Conservation (phyloP, 768 basidiomycete genomes). For the Collybia sordida region DNA sequence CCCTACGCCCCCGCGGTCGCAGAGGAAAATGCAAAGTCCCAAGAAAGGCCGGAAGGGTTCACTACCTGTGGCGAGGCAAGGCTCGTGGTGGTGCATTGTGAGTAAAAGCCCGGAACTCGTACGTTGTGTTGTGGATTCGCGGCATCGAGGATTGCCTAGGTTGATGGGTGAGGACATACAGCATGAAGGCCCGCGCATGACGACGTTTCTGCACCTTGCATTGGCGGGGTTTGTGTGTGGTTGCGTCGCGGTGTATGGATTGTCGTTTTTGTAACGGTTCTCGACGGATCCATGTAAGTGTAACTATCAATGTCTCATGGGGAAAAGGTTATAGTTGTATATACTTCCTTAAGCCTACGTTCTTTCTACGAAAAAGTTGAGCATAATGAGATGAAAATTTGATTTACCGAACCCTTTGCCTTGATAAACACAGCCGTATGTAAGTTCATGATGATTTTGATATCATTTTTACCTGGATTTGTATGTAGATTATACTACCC, state of each 20-base stretch:
- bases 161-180: conserved; percentile 6
- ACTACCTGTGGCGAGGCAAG: conserved; percentile 8
- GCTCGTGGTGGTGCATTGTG: conserved; percentile 33
- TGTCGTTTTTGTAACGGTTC: conserved; percentile 10
- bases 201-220: conserved; percentile 15
- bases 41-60: background rate
- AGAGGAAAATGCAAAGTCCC: conserved; percentile 9
- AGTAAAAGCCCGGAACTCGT: conserved; percentile 27
- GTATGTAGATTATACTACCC: no score
- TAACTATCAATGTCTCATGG: background rate
- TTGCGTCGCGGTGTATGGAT: conserved; percentile 11
- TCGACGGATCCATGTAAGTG: background rate
- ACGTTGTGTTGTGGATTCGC: conserved; percentile 20
- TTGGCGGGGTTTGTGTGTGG: conserved; percentile 14
- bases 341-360: conserved; percentile 2
- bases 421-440: no score
- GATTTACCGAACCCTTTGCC: no score
- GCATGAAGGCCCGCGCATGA: conserved; percentile 11
- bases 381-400: no score
- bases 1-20: conserved; percentile 6
- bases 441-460: no score
- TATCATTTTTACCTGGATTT: no score
- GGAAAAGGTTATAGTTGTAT: no score
- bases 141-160: conserved; percentile 21
- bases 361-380: no score